Base-by-base conservation (phyloP, 2,329 filamentous ascomycete species). In the Trichoderma gracile region DNA sequence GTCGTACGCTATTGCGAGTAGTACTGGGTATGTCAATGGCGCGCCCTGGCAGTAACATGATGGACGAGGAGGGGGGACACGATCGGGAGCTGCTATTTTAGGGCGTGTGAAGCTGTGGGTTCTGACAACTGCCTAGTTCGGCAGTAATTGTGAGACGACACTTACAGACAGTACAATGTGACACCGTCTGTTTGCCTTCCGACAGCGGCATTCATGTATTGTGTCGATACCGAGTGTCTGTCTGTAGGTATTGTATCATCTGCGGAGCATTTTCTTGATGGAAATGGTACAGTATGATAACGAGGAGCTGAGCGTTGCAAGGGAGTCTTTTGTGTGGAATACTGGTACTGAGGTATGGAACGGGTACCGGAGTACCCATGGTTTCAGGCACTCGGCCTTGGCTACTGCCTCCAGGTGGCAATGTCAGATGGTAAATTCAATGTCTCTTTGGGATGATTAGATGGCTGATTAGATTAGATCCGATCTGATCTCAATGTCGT, bases 1-100 rank as follows among this genome's bases (percentile, higher is more conserved):
- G 40, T 38, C 27, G 8, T 30, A 43, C 60, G 43, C 43, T 42
- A 43, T n/a, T n/a, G 57, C 57, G 57, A 57, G 60, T 63, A 57
- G 30, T 25, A 38, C 33, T 14, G 8, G 33, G 21, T n/a, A 52
- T 33, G n/a, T 12, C 7, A 21, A 38, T 50, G 52, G 50, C 50
- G 60, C 60, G 60, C 60, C 60, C 50, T 63, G 52, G 3, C 21
- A 19, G 42, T 40, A 43, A 45, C 59, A 62, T 62, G 49, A 47
- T 15, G 23, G 19, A 43, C 7, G 19, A 42, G n/a, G 17, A 40
- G 25, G 23, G 30, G 21, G 21, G 33, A 14, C 33, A 9, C 8
- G 30, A 50, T 59, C 33, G 23, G 43, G 56, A 30, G 17, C 8
- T 45, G 21, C 33, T 59, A 19, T 40, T 42, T 40, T 40, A 47